Evolutionary conservation across 164 flowering plant species (phyloP), one percentile per base, ranked within the genome.

Genomic region (Aristolochia fimbriata): DNA sequence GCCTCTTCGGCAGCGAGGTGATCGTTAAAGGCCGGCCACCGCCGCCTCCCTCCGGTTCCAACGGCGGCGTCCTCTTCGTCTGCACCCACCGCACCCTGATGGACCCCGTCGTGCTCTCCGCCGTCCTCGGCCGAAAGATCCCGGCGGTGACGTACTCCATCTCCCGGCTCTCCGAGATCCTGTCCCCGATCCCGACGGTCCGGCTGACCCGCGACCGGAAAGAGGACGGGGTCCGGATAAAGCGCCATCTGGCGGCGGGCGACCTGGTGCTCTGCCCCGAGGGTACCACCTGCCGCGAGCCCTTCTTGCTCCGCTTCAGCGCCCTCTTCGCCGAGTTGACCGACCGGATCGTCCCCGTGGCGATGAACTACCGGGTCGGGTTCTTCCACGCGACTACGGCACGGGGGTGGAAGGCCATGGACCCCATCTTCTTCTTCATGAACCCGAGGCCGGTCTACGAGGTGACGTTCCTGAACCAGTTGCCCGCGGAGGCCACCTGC

Each of bases 321-420:
- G 92, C 91, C 3, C 84, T 94, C 4, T 91, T 91, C 52, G 99
- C 97, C 0, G 99, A 94, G 55, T 55, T 94, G 27, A 94, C 99
- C 0, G 91, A 94, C 62, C 68, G 81, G 31, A 94, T 94, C 1
- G 96, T 94, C 15, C 99, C 99, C 1, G 99, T 94, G 6, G 97
- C 91, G 0, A 88, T 94, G 97, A 86, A 94, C 66, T 86, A 88
- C 59, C 51, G 88, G 56, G 96, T 88, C 0, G 93, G 97, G 22
- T 78, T 94, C 65, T 94, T 94, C 65, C 97, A 94, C 66, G 97
- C 93, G 31, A 94, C 97, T 8, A 94, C 99, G 0, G 99, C 97
- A 0, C 59, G 95, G 45, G 97, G 99, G 0, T 91, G 96, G 86
- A 94, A 94, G 64, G 95, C 73, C 0, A 61, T 94, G 67, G 97